Percentiles rank a stretch among this genome's conserved stretches.
phyloP scores from a whole-genome alignment of 2,329 filamentous ascomycete genomes.

The Coleophoma eucalyptorum region DNA sequence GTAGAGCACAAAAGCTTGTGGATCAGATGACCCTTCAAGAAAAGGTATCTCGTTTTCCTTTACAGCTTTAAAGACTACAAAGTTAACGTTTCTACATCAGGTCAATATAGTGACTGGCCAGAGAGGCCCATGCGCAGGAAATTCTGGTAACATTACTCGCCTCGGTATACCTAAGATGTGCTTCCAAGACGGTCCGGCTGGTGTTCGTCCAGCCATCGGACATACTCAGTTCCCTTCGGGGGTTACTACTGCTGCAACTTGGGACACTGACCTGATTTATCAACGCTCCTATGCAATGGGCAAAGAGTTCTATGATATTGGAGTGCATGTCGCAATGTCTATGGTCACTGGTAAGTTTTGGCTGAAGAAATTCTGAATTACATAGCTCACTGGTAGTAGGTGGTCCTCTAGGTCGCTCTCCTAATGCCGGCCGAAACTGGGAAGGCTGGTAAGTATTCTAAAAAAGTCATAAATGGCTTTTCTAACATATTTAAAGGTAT shows the following conservation, averaged over 20 bases:
- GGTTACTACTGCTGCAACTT: conserved; percentile 72
- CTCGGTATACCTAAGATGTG: conserved; percentile 69
- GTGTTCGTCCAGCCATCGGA: conserved; percentile 64
- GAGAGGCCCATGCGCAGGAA: conserved; percentile 63
- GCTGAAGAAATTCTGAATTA: not conserved
- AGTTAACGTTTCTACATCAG: conserved; percentile 29
- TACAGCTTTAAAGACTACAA: not conserved
- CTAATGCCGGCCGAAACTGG: not conserved
- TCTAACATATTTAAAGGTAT: not conserved
- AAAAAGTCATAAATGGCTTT: not conserved
- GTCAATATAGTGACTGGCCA: conserved; percentile 73
- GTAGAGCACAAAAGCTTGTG: not conserved
- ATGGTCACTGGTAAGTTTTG: not conserved
- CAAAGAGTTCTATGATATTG: not conserved
- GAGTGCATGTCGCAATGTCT: not conserved
- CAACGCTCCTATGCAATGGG: conserved; percentile 48
- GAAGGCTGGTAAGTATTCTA: not conserved
- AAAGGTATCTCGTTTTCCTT: not conserved
- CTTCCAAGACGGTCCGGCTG: conserved; percentile 74
- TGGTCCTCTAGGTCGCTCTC: not conserved
- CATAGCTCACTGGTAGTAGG: not conserved
- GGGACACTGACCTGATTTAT: conserved; percentile 71
- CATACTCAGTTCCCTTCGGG: conserved; percentile 74
- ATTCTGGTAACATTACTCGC: conserved; percentile 48
- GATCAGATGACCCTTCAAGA: not conserved